phyloP scores from a whole-genome alignment of 805 yeast species.

The Alloascoidea africana region DNA sequence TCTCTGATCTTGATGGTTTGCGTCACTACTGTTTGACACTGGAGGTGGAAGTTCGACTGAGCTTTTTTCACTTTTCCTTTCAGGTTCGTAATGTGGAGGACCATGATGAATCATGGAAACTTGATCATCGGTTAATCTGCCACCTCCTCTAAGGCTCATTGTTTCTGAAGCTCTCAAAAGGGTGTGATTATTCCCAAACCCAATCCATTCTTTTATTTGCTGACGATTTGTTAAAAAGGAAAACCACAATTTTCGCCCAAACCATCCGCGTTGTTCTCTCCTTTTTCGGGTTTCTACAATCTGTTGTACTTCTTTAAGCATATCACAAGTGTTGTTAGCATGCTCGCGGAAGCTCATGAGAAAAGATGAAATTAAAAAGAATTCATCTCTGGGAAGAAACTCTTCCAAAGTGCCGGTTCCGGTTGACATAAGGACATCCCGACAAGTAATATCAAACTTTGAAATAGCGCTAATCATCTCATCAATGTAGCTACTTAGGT shows the following conservation, averaged over 20 bases:
- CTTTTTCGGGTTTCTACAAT: slow-evolving; percentile 17
- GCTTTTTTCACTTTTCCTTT: neutral
- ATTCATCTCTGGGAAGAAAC: slow-evolving; percentile 31
- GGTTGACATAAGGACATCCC: slow-evolving; percentile 18
- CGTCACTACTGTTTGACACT: slow-evolving; percentile 1
- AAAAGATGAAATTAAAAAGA: slow-evolving; percentile 33
- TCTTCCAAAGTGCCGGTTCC: slow-evolving; percentile 11
- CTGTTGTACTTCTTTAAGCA: slow-evolving; percentile 18
- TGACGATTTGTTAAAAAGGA: slow-evolving; percentile 20
- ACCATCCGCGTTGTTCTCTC: slow-evolving; percentile 20
- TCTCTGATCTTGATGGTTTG: too few species aligned
- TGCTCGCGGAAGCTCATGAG: slow-evolving; percentile 29
- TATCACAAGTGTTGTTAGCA: slow-evolving; percentile 16
- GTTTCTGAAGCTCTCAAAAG: slow-evolving; percentile 7
- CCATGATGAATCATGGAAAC: neutral
- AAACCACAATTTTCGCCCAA: slow-evolving; percentile 28
- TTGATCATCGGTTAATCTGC: slow-evolving; percentile 3
- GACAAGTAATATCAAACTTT: slow-evolving; percentile 19
- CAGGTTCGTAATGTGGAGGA: neutral
- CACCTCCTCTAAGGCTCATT: slow-evolving; percentile 2
- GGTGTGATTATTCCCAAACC: slow-evolving; percentile 8
- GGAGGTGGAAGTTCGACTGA: neutral
- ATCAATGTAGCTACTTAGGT: slow-evolving; percentile 14
- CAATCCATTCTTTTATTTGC: slow-evolving; percentile 22
- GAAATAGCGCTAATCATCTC: slow-evolving; percentile 18